phyloP scores from a whole-genome alignment of 139 green algal species.

The Eudorina sp. region DNA sequence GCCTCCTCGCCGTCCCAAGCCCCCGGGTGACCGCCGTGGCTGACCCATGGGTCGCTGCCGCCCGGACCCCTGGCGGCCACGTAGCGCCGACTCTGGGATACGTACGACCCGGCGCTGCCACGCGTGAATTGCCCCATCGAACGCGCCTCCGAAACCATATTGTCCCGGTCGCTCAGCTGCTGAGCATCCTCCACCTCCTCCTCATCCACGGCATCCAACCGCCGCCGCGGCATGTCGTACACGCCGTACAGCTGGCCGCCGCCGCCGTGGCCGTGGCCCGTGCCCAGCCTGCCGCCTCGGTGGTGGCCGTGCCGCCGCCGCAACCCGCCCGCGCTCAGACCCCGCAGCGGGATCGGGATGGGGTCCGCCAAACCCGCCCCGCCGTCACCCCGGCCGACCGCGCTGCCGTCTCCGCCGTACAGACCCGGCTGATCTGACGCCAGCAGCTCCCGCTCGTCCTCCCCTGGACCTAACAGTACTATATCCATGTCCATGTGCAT shows the following conservation, averaged over 20 bases:
- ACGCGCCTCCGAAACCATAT: background rate
- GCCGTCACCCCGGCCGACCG: background rate
- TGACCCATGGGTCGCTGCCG: too few species aligned
- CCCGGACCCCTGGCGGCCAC: too few species aligned
- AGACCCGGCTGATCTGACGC: background rate
- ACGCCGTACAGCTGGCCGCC: background rate
- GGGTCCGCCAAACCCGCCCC: background rate
- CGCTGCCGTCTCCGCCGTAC: background rate
- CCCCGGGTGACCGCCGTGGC: too few species aligned
- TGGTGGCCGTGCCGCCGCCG: background rate
- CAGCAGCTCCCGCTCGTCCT: background rate
- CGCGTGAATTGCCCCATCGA: too few species aligned
- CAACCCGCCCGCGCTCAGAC: background rate
- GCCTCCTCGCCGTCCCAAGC: background rate
- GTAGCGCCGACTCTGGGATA: too few species aligned
- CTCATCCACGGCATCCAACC: slow-evolving; percentile 30
- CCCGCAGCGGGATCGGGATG: background rate
- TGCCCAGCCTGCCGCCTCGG: background rate
- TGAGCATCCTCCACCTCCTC: slow-evolving; percentile 20
- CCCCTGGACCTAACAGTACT: background rate
- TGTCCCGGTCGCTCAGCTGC: background rate
- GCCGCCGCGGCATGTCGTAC: background rate
- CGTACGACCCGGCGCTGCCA: too few species aligned
- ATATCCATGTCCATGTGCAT: background rate
- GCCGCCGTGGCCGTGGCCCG: too few species aligned